Conservation (phyloP, 108 stramenopile species). For the Skeletonema menzelii region DNA sequence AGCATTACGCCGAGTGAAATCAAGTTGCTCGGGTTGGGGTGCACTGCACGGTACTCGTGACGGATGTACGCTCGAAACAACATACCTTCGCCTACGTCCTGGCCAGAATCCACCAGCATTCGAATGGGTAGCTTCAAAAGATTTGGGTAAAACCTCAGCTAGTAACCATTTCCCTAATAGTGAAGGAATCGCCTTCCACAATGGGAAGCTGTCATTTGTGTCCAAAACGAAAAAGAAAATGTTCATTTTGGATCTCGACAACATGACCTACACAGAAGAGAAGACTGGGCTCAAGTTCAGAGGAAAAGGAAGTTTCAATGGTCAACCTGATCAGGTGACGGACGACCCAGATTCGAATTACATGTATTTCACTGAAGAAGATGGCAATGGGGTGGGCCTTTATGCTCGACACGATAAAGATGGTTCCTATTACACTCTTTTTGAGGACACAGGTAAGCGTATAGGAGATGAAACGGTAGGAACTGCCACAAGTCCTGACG, state of each 20-base stretch:
- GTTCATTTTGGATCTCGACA: constrained; percentile 12
- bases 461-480: constrained; percentile 48
- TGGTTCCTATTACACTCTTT: constrained; percentile 41
- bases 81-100: background rate
- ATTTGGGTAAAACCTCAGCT: background rate
- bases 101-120: background rate
- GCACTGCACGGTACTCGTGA: background rate
- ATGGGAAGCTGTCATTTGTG: constrained; percentile 38
- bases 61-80: background rate
- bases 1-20: background rate
- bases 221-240: constrained; percentile 20
- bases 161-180: constrained; percentile 12
- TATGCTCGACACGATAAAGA: constrained; percentile 36
- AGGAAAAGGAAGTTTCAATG: constrained; percentile 30
- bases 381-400: constrained; percentile 39
- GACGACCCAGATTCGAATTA: constrained; percentile 12
- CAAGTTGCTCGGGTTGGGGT: background rate
- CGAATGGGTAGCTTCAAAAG: background rate
- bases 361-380: constrained; percentile 61
- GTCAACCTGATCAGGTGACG: constrained; percentile 40
- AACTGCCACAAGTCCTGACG: constrained; percentile 60
- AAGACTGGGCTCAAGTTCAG: constrained; percentile 11
- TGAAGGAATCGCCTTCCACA: constrained; percentile 40
- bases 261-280: background rate
- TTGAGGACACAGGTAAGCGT: constrained; percentile 21